Percentiles rank a stretch among this genome's conserved stretches.
Conservation (phyloP, 495 filamentous ascomycete genomes). For the Lepraria neglecta region DNA sequence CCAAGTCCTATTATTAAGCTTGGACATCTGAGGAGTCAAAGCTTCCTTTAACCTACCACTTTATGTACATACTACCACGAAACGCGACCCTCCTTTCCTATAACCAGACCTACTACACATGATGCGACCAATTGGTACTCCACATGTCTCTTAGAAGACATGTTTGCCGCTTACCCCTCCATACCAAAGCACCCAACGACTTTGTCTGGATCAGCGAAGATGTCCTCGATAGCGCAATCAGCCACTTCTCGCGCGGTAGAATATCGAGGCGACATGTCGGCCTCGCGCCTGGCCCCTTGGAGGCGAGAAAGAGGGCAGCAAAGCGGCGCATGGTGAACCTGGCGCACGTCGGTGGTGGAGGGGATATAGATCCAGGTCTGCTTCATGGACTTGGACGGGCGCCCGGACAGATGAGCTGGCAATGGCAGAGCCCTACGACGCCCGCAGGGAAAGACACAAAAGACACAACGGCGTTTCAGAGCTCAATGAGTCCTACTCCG, state of each 20-base stretch:
- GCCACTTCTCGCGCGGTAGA: slow-evolving; percentile 41
- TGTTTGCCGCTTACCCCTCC: slow-evolving; percentile 16
- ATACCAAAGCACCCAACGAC: slow-evolving; percentile 25
- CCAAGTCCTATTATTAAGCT: no score
- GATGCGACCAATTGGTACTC: slow-evolving; percentile 11
- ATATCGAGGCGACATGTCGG: slow-evolving; percentile 44
- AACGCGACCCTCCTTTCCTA: not conserved
- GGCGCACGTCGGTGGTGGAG: slow-evolving; percentile 32
- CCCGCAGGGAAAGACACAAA: not conserved
- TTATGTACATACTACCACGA: not conserved
- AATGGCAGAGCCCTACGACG: slow-evolving; percentile 21
- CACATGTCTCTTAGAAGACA: slow-evolving; percentile 23
- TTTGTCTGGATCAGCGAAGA: slow-evolving; percentile 53
- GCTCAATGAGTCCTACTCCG: not conserved
- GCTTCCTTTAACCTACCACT: not conserved
- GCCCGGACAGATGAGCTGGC: slow-evolving; percentile 20
- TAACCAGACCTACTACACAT: not conserved
- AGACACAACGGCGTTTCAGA: not conserved
- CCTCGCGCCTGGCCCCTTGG: slow-evolving; percentile 52
- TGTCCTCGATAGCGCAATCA: slow-evolving; percentile 44
- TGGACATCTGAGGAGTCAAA: not conserved
- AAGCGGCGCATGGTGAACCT: slow-evolving; percentile 47
- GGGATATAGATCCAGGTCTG: slow-evolving; percentile 27
- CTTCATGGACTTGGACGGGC: slow-evolving; percentile 24
- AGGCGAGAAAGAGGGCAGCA: slow-evolving; percentile 49